A percentile compares a stretch with the other conserved stretches of the same genome.
phyloP scores from a whole-genome alignment of 2,329 filamentous ascomycete species.

The Fusarium sp. region DNA sequence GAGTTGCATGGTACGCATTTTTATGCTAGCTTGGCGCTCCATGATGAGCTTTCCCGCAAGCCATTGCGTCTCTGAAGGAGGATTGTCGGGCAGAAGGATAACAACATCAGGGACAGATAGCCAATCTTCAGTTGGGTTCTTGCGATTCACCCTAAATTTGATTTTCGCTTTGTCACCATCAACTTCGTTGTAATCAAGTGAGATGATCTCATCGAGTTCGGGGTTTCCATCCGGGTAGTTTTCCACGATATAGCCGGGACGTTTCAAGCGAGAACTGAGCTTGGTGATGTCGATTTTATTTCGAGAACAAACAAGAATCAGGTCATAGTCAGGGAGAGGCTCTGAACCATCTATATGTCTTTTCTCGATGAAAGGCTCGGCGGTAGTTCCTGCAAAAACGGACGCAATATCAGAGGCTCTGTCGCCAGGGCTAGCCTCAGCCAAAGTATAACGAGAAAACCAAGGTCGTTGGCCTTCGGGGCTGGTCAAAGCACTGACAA shows the following conservation, averaged over 20 bases:
- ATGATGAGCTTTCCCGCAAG: slow-evolving; percentile 18
- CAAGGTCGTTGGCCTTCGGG: slow-evolving; percentile 43
- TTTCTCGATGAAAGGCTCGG: slow-evolving; percentile 44
- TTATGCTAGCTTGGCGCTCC: background rate
- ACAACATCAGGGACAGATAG: slow-evolving; percentile 3
- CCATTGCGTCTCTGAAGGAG: slow-evolving; percentile 4
- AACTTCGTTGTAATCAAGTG: background rate
- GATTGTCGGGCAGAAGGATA: slow-evolving; percentile 29
- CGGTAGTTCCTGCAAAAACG: slow-evolving; percentile 13
- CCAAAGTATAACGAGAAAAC: slow-evolving; percentile 48
- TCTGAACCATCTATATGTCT: slow-evolving; percentile 34
- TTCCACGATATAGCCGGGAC: slow-evolving; percentile 44
- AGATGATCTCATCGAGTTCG: background rate
- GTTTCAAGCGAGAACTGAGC: slow-evolving; percentile 40
- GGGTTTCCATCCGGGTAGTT: background rate
- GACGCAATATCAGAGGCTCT: slow-evolving; percentile 2
- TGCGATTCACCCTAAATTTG: slow-evolving; percentile 1
- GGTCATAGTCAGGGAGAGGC: slow-evolving; percentile 44
- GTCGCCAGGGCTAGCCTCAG: slow-evolving; percentile 18
- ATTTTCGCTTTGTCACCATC: background rate
- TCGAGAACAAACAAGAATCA: slow-evolving; percentile 44
- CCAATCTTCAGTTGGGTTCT: background rate
- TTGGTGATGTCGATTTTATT: slow-evolving; percentile 12
- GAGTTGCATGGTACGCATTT: slow-evolving; percentile 1
- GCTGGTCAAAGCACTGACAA: slow-evolving; percentile 42